phyloP scores from a whole-genome alignment of 192 early-diverging fungal species.

The Podila verticillata region DNA sequence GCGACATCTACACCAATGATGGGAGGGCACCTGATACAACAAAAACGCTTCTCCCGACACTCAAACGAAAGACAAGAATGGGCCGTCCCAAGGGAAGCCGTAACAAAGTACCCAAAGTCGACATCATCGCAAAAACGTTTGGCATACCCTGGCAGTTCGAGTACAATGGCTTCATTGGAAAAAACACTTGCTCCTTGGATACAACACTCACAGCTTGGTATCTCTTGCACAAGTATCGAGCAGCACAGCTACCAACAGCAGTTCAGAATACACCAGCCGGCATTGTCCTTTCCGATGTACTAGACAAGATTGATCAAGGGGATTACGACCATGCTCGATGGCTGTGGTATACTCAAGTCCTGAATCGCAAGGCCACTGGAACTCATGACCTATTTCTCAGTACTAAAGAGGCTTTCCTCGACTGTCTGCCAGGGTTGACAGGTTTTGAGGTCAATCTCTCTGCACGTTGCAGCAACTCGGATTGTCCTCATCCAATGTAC shows the following conservation, averaged over 20 bases:
- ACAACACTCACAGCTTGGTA: constrained; percentile 13
- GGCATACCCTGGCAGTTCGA: constrained; percentile 26
- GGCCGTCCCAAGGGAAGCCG: neutral
- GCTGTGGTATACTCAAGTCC: constrained; percentile 8
- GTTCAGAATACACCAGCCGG: neutral
- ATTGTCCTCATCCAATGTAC: neutral
- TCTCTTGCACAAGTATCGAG: neutral
- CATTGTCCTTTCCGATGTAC: neutral
- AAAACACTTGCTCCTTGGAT: constrained; percentile 20
- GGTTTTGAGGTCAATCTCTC: neutral
- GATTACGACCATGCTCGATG: constrained; percentile 10
- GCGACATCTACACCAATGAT: neutral
- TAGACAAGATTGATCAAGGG: neutral
- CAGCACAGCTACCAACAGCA: neutral
- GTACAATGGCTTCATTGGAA: neutral
- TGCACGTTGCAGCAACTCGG: neutral
- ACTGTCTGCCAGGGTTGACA: constrained; percentile 1
- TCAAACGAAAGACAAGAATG: no score
- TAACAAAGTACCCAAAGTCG: constrained; percentile 11
- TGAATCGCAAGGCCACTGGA: neutral
- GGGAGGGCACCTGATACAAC: constrained; percentile 1
- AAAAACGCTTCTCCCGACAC: neutral
- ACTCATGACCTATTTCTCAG: neutral
- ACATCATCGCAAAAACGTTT: constrained; percentile 9
- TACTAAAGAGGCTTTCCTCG: neutral